Base-by-base conservation (phyloP, 352 stramenopile species). In the Pythium monospermum region DNA sequence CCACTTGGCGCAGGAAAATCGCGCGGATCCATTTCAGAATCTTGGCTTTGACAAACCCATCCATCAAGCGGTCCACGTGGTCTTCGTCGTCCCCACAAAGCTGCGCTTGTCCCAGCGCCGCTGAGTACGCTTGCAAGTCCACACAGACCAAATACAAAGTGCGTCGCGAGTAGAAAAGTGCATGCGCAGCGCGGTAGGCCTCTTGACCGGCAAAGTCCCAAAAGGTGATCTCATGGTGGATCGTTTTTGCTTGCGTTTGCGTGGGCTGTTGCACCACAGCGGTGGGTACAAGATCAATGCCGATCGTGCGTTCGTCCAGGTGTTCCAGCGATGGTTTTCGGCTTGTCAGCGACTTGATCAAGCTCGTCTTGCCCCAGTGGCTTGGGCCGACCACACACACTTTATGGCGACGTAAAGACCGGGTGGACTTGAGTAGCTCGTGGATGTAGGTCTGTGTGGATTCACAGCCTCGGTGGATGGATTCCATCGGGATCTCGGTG, bases 301-400 rank as follows among this genome's bases (percentile, higher is more conserved):
- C 60, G 37, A 68, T 58, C 7, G 60, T 68, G 2, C 54, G 60
- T 16, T 47, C 19, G 25, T 60, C 49, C 16, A 46, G 32, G 2
- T 32, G 22, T 38, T 61, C 54, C 10, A 64, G 37, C 6, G 27
- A 40, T 15, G 49, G 22, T 13, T n/a, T 32, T 7, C 27, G 32
- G 19, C 13, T 27, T 16, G 19, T 53, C 13, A 68, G 39, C 21
- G 37, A 58, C 26, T 68, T 68, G 49, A 68, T 54, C 23, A 68
- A 38, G 25, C 60, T 68, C 0, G 60, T 68, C 33, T 64, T 68
- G 12, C 60, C 55, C 46, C 46, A 59, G 4, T 33, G n/a, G 23
- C 55, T 64, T 1, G 60, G 50, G 8, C 59, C 59, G 19, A 68
- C 43, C 6, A 68, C 39, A 16, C 53, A 64, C 0, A 68, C 36